phyloP scores from a whole-genome alignment of 176 grass and related monocot genomes.

The Bromus sterilis region DNA sequence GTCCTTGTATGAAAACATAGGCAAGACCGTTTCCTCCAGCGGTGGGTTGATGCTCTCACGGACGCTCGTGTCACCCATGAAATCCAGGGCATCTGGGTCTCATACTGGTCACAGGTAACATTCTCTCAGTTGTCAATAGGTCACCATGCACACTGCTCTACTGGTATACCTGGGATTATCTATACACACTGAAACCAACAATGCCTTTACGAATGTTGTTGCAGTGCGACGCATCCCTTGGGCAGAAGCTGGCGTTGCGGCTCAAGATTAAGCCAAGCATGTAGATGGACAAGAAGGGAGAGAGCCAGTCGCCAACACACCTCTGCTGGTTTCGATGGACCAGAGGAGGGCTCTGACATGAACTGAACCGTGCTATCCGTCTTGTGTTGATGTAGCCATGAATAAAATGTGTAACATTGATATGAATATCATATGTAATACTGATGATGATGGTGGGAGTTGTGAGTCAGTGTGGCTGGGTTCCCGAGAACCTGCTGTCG shows the following conservation, averaged over 20 bases:
- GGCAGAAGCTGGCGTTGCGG: slow-evolving; percentile 59
- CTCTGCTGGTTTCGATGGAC: background rate
- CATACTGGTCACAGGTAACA: slow-evolving; percentile 74
- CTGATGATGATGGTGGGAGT: background rate
- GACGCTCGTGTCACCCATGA: slow-evolving; percentile 69
- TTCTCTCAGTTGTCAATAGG: background rate
- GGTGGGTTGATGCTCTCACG: slow-evolving; percentile 59
- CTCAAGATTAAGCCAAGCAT: slow-evolving; percentile 68
- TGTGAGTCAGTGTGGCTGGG: background rate
- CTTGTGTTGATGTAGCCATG: background rate
- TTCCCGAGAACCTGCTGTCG: background rate
- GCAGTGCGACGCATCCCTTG: slow-evolving; percentile 61
- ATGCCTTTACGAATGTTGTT: background rate
- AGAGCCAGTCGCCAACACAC: background rate
- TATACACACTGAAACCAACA: background rate
- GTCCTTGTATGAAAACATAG: slow-evolving; percentile 18
- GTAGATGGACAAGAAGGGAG: slow-evolving; percentile 17
- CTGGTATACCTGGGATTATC: background rate
- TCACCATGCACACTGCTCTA: background rate
- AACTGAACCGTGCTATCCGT: background rate
- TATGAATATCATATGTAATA: background rate
- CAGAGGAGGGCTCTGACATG: background rate
- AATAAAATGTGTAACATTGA: slow-evolving; percentile 2
- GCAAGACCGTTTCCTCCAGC: slow-evolving; percentile 73
- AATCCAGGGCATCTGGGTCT: slow-evolving; percentile 63